Evolutionary conservation across 495 filamentous ascomycete species (phyloP), one percentile per base, ranked within the genome.

Genomic region (Penicillium maclennaniae): DNA sequence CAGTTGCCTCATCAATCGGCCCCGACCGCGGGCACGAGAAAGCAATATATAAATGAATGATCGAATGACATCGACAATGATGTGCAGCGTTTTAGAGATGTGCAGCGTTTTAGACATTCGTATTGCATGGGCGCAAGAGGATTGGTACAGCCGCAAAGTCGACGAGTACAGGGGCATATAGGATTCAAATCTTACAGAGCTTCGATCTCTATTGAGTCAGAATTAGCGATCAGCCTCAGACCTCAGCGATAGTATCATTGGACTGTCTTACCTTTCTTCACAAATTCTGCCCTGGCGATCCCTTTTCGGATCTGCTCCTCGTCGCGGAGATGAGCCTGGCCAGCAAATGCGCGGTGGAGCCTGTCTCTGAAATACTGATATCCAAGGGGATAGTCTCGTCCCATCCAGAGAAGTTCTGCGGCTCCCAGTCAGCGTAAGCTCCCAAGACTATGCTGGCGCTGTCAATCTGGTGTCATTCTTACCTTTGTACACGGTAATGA

Each of bases 401-500:
- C 93, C 28, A 97, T 73, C 66, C 87, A 81, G 5, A 98, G 79
- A 19, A 97, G 83, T 56, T 95, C 91, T 93, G 55, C 21, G 9
- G 8, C 31, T 19, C 39, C 4, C 38, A 17, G 38, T 40, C 15
- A 19, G 38, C 12, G 16, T 7, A 14, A 10, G 4, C 5, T 20
- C 38, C 15, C 6, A 20, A 16, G 20, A 40, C 19, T 19, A 14
- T 16, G 16, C 38, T 19, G 16, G n/a, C n/a, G 38, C 15, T 34
- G 19, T 6, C 16, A 7, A 40, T 10, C 38, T 2, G 28, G 12
- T 16, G 14, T n/a, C 23, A 43, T 31, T 16, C 67, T 14, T 68
- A 89, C 92, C 88, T 84, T 96, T 97, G 77, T 98, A 98, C 46
- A 97, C 82, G 17, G 79, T 79, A 47, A 95, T 89, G 28, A 97